phyloP scores from a whole-genome alignment of 2,329 filamentous ascomycete species.

The Monosporascus cannonballus region DNA sequence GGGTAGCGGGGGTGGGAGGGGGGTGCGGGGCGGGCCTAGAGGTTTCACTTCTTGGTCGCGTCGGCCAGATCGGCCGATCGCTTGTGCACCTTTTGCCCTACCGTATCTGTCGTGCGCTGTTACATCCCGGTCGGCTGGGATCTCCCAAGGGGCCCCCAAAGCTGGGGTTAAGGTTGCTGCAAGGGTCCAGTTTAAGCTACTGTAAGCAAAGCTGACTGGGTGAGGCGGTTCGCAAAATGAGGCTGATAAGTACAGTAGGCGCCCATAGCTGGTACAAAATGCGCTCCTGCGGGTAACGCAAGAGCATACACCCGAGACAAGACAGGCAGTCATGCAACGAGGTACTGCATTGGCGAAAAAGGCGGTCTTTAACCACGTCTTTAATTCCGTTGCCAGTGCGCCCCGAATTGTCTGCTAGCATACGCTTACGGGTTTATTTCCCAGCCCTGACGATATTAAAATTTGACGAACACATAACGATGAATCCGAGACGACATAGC shows the following conservation, averaged over 20 bases:
- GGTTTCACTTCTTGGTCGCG: too few species aligned
- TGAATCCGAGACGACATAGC: too few species aligned
- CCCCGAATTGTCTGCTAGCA: background rate
- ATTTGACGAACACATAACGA: too few species aligned
- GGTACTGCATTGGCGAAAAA: background rate
- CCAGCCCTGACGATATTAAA: too few species aligned
- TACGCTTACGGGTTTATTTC: too few species aligned
- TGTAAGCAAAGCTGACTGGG: too few species aligned
- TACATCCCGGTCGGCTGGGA: background rate
- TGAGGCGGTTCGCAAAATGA: too few species aligned
- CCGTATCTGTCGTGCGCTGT: background rate
- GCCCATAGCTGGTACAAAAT: too few species aligned
- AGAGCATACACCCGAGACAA: background rate
- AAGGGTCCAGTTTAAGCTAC: too few species aligned
- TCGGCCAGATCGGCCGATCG: background rate
- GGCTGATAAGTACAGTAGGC: too few species aligned
- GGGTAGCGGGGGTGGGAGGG: too few species aligned
- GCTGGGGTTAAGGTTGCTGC: background rate
- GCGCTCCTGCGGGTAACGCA: background rate
- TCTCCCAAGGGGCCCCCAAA: background rate
- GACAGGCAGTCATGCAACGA: background rate
- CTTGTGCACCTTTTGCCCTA: background rate
- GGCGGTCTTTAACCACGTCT: background rate
- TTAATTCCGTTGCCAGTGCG: background rate
- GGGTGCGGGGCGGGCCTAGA: too few species aligned